A percentile compares a stretch with the other conserved stretches of the same genome.
phyloP scores from a whole-genome alignment of 352 stramenopile genomes.

The Peronospora belbahrii region DNA sequence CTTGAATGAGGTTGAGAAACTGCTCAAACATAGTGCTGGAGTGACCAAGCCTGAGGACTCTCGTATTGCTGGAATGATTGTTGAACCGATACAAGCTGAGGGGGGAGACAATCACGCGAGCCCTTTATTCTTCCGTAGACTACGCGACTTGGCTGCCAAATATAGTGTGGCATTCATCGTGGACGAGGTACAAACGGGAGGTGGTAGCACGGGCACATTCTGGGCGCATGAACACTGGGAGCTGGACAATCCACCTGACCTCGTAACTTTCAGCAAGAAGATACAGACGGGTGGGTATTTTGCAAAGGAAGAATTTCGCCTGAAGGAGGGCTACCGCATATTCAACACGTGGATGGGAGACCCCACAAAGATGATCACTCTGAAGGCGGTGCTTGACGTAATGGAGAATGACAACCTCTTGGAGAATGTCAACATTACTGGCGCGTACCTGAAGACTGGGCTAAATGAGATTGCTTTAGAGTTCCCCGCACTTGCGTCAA shows the following conservation, averaged over 20 bases:
- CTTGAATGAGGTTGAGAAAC: constrained; percentile 48
- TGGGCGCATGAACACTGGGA: constrained; percentile 81
- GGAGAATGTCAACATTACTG: constrained; percentile 67
- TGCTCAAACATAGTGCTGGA: constrained; percentile 39
- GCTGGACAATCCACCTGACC: constrained; percentile 62
- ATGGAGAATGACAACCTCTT: constrained; percentile 52
- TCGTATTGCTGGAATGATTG: constrained; percentile 65
- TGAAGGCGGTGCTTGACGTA: constrained; percentile 66
- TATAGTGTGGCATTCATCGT: constrained; percentile 76
- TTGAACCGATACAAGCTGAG: constrained; percentile 79
- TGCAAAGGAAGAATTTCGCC: constrained; percentile 63
- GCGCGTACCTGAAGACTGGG: constrained; percentile 52
- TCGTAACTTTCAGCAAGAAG: constrained; percentile 86
- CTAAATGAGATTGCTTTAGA: constrained; percentile 35
- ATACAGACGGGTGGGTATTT: constrained; percentile 81
- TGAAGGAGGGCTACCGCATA: constrained; percentile 67
- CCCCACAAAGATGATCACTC: constrained; percentile 75
- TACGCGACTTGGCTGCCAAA: constrained; percentile 47
- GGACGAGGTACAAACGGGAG: constrained; percentile 79
- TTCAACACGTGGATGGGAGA: constrained; percentile 89
- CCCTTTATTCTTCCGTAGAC: constrained; percentile 50
- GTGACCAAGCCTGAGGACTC: constrained; percentile 21
- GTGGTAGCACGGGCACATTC: constrained; percentile 77
- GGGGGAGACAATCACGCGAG: constrained; percentile 77
- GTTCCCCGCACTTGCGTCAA: constrained; percentile 56